Conservation (phyloP, 805 yeast genomes). For the Debaryomyces tyrocola region DNA sequence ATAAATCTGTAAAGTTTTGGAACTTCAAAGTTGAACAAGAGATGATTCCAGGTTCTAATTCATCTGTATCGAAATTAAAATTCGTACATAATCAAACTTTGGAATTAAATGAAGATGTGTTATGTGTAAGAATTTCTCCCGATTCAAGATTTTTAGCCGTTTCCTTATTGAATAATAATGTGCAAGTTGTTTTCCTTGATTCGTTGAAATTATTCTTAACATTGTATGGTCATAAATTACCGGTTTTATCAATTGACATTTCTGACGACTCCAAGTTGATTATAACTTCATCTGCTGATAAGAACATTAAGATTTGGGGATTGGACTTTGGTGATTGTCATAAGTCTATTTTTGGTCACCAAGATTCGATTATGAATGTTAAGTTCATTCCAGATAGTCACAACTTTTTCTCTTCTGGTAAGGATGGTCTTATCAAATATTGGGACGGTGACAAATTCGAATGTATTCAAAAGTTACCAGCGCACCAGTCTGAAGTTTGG, state of each 20-base stretch:
- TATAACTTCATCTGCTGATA: slow-evolving; percentile 94
- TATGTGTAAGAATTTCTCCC: slow-evolving; percentile 77
- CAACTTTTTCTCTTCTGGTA: slow-evolving; percentile 85
- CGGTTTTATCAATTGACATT: slow-evolving; percentile 90
- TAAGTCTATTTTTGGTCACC: slow-evolving; percentile 93
- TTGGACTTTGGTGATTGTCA: slow-evolving; percentile 99
- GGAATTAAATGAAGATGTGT: slow-evolving; percentile 83
- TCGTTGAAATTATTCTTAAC: slow-evolving; percentile 84
- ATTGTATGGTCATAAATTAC: slow-evolving; percentile 93
- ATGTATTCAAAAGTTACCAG: slow-evolving; percentile 78
- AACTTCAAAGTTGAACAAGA: slow-evolving; percentile 68
- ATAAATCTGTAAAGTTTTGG: slow-evolving; percentile 90
- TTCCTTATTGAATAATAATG: slow-evolving; percentile 89
- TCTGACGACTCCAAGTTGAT: slow-evolving; percentile 85
- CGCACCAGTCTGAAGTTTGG: slow-evolving; percentile 95
- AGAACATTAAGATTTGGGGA: slow-evolving; percentile 98
- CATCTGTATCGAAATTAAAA: slow-evolving; percentile 52
- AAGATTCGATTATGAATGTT: slow-evolving; percentile 90
- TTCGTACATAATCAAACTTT: slow-evolving; percentile 76
- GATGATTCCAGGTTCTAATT: slow-evolving; percentile 65
- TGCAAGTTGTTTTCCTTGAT: slow-evolving; percentile 87
- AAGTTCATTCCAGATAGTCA: slow-evolving; percentile 82
- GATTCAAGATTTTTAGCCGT: slow-evolving; percentile 77
- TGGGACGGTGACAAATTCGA: slow-evolving; percentile 99
- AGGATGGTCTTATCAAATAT: slow-evolving; percentile 86